Conservation (phyloP, 1,284 basidiomycete species). For the Sutorius eximius region DNA sequence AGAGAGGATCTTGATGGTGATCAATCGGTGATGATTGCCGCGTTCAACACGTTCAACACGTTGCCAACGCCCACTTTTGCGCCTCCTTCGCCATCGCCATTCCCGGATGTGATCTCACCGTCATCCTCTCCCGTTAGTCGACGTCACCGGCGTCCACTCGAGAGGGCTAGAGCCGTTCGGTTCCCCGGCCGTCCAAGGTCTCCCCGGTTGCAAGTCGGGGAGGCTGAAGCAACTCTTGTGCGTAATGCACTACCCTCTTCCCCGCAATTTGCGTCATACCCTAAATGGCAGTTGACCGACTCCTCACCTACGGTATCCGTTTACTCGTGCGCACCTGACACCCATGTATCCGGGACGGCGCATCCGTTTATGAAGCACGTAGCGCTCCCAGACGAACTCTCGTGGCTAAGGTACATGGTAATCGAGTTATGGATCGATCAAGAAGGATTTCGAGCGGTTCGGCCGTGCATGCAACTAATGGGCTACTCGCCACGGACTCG, state of each 20-base stretch:
- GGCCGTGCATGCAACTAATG: slow-evolving; percentile 57
- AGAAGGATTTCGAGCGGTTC: slow-evolving; percentile 68
- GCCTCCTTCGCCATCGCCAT: slow-evolving; percentile 32
- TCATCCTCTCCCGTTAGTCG: slow-evolving; percentile 19
- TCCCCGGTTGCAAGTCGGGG: slow-evolving; percentile 22
- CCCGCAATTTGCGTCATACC: not conserved
- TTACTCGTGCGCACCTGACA: slow-evolving; percentile 4
- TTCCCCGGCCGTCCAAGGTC: slow-evolving; percentile 26
- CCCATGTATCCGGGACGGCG: slow-evolving; percentile 10
- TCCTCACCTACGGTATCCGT: slow-evolving; percentile 1
- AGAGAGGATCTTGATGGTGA: slow-evolving; percentile 21
- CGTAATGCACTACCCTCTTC: slow-evolving; percentile 4
- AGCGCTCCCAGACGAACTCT: slow-evolving; percentile 40
- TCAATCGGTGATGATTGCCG: slow-evolving; percentile 13
- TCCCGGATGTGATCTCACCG: slow-evolving; percentile 25
- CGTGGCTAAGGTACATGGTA: slow-evolving; percentile 52
- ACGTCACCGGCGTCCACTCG: slow-evolving; percentile 33
- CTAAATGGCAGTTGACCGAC: slow-evolving; percentile 16
- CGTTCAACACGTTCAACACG: slow-evolving; percentile 30
- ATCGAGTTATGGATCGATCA: slow-evolving; percentile 78
- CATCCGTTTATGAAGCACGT: slow-evolving; percentile 14
- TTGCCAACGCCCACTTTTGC: slow-evolving; percentile 32
- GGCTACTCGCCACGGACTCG: slow-evolving; percentile 45
- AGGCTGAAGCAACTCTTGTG: slow-evolving; percentile 14
- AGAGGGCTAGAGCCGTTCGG: slow-evolving; percentile 33